Conservation (phyloP, 306 rosid species). For the Casuarina cunninghamiana region DNA sequence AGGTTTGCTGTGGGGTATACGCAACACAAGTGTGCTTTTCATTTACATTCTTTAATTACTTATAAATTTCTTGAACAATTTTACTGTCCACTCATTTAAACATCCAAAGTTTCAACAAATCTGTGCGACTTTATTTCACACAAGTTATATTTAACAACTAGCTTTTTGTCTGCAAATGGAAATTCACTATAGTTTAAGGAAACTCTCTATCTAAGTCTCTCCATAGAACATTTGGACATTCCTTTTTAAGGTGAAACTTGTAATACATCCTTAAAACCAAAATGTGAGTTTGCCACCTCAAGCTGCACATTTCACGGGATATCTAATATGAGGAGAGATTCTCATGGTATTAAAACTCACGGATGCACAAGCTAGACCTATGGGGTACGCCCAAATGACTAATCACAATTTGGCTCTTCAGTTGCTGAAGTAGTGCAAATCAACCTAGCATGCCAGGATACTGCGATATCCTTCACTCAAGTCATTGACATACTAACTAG, state of each 20-base stretch:
- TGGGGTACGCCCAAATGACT: not conserved
- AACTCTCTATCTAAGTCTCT: not conserved
- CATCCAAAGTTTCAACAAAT: not conserved
- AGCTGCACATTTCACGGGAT: not conserved
- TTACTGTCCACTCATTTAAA: not conserved
- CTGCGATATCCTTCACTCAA: not conserved
- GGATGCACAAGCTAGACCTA: not conserved
- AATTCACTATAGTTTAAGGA: not conserved
- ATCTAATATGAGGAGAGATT: not conserved
- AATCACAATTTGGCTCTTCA: not conserved
- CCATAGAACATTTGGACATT: not conserved
- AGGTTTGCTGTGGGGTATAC: too few species aligned
- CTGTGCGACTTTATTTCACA: not conserved
- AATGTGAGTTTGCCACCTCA: not conserved
- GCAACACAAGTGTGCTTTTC: too few species aligned
- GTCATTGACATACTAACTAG: not conserved
- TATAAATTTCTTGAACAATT: not conserved
- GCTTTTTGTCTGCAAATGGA: not conserved
- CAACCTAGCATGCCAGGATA: not conserved
- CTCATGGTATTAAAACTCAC: not conserved
- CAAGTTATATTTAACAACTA: not conserved
- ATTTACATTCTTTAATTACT: too few species aligned
- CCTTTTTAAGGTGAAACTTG: not conserved
- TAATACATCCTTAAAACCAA: not conserved
- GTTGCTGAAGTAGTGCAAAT: not conserved